Conservation (phyloP, 805 yeast species). For the Saturnispora serradocipensis region DNA sequence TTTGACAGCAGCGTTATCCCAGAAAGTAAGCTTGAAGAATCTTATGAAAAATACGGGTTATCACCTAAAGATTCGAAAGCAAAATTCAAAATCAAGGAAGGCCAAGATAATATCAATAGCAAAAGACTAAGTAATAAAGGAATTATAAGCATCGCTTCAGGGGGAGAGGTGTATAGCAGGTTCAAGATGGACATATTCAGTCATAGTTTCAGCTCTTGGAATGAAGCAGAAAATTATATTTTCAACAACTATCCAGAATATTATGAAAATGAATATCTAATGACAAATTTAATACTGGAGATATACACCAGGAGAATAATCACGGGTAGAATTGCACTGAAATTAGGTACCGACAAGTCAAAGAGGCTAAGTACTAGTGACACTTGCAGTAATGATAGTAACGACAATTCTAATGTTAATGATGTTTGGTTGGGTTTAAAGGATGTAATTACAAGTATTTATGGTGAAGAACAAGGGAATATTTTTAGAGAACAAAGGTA, state of each 20-base stretch:
- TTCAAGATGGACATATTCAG: constrained; percentile 15
- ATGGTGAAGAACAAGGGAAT: constrained; percentile 26
- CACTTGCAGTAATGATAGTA: neutral
- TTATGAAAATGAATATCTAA: constrained; percentile 18
- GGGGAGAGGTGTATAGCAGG: constrained; percentile 18
- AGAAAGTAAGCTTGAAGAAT: constrained; percentile 1
- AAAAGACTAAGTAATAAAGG: constrained; percentile 19
- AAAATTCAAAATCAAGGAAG: neutral
- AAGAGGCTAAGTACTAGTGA: constrained; percentile 11
- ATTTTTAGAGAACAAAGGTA: constrained; percentile 18
- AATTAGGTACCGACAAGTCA: constrained; percentile 18
- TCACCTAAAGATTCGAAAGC: neutral
- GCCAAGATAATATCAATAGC: neutral
- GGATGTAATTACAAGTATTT: constrained; percentile 47
- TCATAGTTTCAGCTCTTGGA: constrained; percentile 13
- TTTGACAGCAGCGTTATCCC: neutral
- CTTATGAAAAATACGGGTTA: constrained; percentile 6
- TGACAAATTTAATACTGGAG: constrained; percentile 23
- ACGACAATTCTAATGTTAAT: neutral
- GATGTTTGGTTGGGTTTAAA: constrained; percentile 33
- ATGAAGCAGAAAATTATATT: constrained; percentile 12
- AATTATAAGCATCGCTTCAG: constrained; percentile 23
- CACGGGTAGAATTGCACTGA: constrained; percentile 23
- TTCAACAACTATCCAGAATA: constrained; percentile 15
- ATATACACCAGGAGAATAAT: constrained; percentile 26